Percentiles rank a stretch among this genome's conserved stretches.
Conservation (phyloP, 106 monocot species). For the Amphibolis antarctica region DNA sequence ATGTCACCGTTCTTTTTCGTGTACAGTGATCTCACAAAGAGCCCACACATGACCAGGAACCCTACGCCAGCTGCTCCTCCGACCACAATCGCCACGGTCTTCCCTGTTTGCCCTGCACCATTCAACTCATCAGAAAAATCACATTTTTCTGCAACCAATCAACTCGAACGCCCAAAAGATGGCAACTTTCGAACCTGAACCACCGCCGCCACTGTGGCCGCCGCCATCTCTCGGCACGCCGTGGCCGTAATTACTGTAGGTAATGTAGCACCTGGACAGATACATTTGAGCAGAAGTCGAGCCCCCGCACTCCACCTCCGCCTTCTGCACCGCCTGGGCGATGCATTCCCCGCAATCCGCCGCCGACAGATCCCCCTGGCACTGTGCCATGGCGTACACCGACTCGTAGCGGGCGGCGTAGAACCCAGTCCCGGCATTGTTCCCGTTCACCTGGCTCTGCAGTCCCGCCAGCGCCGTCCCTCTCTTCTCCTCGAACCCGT, state of each 20-base stretch:
- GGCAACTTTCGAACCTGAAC: slow-evolving; percentile 1
- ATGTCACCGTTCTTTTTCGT: slow-evolving; percentile 54
- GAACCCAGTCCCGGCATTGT: slow-evolving; percentile 35
- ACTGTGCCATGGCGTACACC: slow-evolving; percentile 92
- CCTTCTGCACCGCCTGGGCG: slow-evolving; percentile 76
- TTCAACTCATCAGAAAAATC: neutral
- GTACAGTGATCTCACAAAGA: slow-evolving; percentile 63
- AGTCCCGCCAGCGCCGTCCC: slow-evolving; percentile 72
- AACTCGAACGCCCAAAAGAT: neutral
- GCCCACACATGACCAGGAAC: slow-evolving; percentile 76
- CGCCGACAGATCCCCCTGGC: slow-evolving; percentile 74
- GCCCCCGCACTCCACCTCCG: slow-evolving; percentile 88
- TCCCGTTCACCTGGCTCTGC: slow-evolving; percentile 35
- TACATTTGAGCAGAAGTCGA: slow-evolving; percentile 77
- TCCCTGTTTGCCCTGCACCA: slow-evolving; percentile 64
- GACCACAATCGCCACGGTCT: slow-evolving; percentile 93
- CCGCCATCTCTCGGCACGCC: slow-evolving; percentile 44
- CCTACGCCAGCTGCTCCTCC: slow-evolving; percentile 78
- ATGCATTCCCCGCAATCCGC: slow-evolving; percentile 76
- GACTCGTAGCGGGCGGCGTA: slow-evolving; percentile 58
- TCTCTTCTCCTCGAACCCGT: slow-evolving; percentile 56
- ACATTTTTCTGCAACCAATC: neutral
- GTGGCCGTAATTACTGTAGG: slow-evolving; percentile 51
- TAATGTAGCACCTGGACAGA: slow-evolving; percentile 90
- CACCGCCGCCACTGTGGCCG: slow-evolving; percentile 21